Evolutionary conservation across 192 early-diverging fungal genomes (phyloP).

Genomic region (Backusella australiensis): DNA sequence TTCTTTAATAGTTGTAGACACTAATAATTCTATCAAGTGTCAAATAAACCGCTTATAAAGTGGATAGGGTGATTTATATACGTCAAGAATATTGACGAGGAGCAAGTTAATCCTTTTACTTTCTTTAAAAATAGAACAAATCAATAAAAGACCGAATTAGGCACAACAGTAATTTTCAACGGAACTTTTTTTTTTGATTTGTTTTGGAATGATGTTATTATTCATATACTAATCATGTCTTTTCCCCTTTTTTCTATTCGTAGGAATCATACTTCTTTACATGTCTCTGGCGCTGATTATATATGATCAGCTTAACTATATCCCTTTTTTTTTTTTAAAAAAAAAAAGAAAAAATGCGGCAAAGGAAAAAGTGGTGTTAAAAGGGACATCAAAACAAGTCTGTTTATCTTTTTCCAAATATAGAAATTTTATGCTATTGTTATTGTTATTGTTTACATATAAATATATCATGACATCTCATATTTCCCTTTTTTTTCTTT

Average conservation of each 20-base stretch:
- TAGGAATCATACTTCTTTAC: not conserved
- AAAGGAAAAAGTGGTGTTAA: not conserved
- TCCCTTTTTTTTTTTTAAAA: not conserved
- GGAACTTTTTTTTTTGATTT: not conserved
- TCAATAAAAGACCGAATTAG: not conserved
- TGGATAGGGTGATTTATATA: too few species aligned
- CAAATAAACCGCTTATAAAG: too few species aligned
- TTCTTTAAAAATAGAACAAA: not conserved
- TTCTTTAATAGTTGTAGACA: not conserved
- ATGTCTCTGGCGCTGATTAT: not conserved
- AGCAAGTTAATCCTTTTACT: not conserved
- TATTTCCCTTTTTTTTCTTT: conserved; percentile 1
- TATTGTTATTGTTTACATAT: conserved; percentile 8
- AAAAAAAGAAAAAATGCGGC: not conserved
- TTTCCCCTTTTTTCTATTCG: not conserved
- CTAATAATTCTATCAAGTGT: not conserved
- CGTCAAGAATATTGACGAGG: not conserved
- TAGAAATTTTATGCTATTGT: not conserved
- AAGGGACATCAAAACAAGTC: not conserved
- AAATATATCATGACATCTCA: not conserved
- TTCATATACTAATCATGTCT: not conserved
- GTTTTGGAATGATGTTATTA: not conserved
- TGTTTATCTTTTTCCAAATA: conserved; percentile 7
- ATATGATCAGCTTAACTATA: not conserved
- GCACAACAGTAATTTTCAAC: not conserved